phyloP scores from a whole-genome alignment of 257 asterid species.

The Eustoma russellianum region DNA sequence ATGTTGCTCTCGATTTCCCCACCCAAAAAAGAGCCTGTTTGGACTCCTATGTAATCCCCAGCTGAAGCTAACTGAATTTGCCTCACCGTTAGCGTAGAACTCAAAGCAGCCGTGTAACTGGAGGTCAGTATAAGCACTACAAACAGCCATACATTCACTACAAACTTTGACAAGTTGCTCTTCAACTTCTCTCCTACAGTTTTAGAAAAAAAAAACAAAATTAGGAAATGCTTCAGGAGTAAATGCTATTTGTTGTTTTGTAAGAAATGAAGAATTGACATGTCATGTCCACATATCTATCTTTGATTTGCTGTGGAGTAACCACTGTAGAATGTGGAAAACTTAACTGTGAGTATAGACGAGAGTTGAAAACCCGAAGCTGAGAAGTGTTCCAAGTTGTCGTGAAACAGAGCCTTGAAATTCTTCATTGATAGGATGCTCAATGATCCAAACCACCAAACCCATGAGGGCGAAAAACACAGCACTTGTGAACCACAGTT shows the following conservation, averaged over 20 bases:
- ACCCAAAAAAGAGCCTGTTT: slow-evolving; percentile 3
- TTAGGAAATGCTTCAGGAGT: neutral
- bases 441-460: slow-evolving; percentile 32
- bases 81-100: slow-evolving; percentile 35
- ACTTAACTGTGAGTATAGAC: slow-evolving; percentile 30
- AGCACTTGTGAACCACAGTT: slow-evolving; percentile 28
- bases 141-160: slow-evolving; percentile 34
- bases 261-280: no score
- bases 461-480: slow-evolving; percentile 23
- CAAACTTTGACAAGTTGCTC: slow-evolving; percentile 35
- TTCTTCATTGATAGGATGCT: slow-evolving; percentile 30
- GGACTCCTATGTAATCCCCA: slow-evolving; percentile 21
- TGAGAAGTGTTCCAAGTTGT: slow-evolving; percentile 30
- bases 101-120: slow-evolving; percentile 37
- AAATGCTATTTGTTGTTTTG: no score
- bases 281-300: no score
- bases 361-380: slow-evolving; percentile 28
- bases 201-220: no score
- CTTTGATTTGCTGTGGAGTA: no score
- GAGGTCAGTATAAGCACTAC: slow-evolving; percentile 40
- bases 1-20: slow-evolving; percentile 9
- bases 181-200: slow-evolving; percentile 33
- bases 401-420: slow-evolving; percentile 27
- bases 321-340: neutral
- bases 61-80: slow-evolving; percentile 21